phyloP scores from a whole-genome alignment of 345 rosid genomes.

The Acer negundo region DNA sequence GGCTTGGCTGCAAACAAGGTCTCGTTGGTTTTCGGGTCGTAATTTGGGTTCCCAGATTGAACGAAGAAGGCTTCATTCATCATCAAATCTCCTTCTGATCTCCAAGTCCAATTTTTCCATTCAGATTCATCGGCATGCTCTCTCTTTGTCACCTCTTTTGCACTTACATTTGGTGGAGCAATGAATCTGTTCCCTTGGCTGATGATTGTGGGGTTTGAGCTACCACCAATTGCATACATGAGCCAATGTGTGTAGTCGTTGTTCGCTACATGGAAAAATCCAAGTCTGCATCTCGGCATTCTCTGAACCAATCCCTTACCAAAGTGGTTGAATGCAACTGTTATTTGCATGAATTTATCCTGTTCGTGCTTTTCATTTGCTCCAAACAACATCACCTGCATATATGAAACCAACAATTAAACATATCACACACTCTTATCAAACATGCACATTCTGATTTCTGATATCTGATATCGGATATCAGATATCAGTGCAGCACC shows the following conservation, averaged over 20 bases:
- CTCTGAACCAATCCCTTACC: conserved; percentile 59
- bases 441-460: too few relatives aligned
- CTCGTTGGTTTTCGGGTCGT: not conserved
- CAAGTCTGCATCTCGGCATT: conserved; percentile 61
- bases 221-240: conserved; percentile 75
- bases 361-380: conserved; percentile 37
- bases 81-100: conserved; percentile 61
- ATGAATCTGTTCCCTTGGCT: conserved; percentile 83
- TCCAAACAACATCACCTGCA: conserved; percentile 74
- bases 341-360: conserved; percentile 65
- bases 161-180: conserved; percentile 48
- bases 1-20: conserved; percentile 36
- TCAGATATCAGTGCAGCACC: too few relatives aligned
- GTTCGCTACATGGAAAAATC: conserved; percentile 68
- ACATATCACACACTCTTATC: too few relatives aligned
- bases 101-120: conserved; percentile 70
- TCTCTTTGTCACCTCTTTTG: conserved; percentile 65
- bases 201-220: conserved; percentile 57
- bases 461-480: too few relatives aligned
- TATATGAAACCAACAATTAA: not conserved
- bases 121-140: conserved; percentile 43
- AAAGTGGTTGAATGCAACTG: conserved; percentile 77
- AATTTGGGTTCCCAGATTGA: conserved; percentile 43
- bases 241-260: conserved; percentile 81
- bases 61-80: conserved; percentile 61